A percentile compares a stretch with the other conserved stretches of the same genome.
Evolutionary conservation across 129 eudicot species (phyloP).

Genomic region (Solidago caesia): DNA sequence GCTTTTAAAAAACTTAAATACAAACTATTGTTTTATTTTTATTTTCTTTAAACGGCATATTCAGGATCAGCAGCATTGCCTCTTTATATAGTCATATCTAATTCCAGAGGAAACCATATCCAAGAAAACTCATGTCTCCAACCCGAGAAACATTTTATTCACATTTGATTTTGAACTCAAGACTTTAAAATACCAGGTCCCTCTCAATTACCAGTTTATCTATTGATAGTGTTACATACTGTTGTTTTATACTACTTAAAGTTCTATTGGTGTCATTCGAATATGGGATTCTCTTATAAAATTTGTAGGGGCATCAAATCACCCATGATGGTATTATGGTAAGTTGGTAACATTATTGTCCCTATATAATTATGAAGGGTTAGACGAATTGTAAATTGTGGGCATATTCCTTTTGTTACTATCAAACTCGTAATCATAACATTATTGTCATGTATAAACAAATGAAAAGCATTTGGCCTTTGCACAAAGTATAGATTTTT

Average conservation of each 20-base stretch:
- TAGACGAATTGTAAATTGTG: conserved; percentile 23
- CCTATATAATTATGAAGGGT: conserved; percentile 21
- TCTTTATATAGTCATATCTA: too few species aligned
- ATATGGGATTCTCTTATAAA: not conserved
- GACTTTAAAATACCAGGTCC: too few species aligned
- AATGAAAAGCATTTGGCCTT: conserved; percentile 26
- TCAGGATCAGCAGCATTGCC: too few species aligned
- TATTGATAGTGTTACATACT: too few species aligned
- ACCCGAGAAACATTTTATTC: too few species aligned
- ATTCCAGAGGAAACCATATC: too few species aligned
- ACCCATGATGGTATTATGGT: conserved; percentile 12
- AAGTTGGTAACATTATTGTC: conserved; percentile 1
- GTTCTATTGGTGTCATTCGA: not conserved
- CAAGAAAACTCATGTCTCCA: too few species aligned
- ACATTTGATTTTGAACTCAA: too few species aligned
- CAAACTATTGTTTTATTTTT: not conserved
- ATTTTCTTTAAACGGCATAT: too few species aligned
- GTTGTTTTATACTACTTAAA: too few species aligned
- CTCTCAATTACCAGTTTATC: too few species aligned
- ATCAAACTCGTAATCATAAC: conserved; percentile 17
- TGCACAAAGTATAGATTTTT: conserved; percentile 7
- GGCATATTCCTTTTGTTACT: conserved; percentile 16
- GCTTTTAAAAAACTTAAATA: too few species aligned
- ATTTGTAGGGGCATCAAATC: conserved; percentile 17
- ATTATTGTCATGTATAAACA: conserved; percentile 1